phyloP scores from a whole-genome alignment of 495 filamentous ascomycete species.

The Xylaria curta region DNA sequence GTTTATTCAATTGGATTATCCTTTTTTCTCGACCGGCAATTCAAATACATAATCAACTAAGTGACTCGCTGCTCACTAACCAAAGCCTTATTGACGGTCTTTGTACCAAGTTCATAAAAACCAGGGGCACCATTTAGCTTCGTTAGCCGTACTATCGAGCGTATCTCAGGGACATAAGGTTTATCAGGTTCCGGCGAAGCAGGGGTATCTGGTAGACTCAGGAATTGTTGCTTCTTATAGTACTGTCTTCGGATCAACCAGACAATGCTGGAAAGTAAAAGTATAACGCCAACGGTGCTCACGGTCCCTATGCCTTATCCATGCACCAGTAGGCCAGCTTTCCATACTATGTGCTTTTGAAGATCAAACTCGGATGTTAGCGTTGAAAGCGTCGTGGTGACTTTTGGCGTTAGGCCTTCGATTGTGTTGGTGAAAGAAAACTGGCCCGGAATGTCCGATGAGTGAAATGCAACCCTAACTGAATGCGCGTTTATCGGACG shows the following conservation, averaged over 20 bases:
- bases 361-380: not conserved
- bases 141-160: not conserved
- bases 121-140: not conserved
- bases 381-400: not conserved
- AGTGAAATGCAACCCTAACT: constrained; percentile 31
- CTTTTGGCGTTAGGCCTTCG: not conserved
- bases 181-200: not conserved
- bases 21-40: too few relatives aligned
- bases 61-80: not conserved
- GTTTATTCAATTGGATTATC: not conserved
- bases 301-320: not conserved
- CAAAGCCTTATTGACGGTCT: too few relatives aligned
- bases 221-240: not conserved
- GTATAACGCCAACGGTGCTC: not conserved
- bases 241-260: not conserved
- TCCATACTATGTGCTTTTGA: not conserved
- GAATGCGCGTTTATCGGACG: constrained; percentile 30
- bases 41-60: not conserved
- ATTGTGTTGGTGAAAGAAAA: not conserved
- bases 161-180: not conserved
- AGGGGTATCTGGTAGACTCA: not conserved
- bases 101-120: constrained; percentile 7
- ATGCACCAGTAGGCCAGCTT: not conserved
- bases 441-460: constrained; percentile 23
- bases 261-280: not conserved